A percentile compares a stretch with the other conserved stretches of the same genome.
Evolutionary conservation across 495 filamentous ascomycete species (phyloP).

Genomic region (Xylaria castorea): DNA sequence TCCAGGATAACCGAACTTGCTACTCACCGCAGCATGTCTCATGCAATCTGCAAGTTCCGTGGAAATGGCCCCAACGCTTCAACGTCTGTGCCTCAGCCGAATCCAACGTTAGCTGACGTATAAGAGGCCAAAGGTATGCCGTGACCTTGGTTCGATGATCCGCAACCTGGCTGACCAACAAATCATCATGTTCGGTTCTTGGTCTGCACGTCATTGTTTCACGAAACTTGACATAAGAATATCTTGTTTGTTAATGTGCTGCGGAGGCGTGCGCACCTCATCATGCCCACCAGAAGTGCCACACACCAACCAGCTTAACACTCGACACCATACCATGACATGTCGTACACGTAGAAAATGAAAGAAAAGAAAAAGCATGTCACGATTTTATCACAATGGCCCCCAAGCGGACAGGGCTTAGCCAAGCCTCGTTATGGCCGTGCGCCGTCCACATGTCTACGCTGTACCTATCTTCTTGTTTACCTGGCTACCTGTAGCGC

Average conservation of each 20-base stretch:
- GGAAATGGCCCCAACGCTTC: not conserved
- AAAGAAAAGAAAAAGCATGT: not conserved
- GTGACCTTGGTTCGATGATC: not conserved
- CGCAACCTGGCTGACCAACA: slow-evolving; percentile 7
- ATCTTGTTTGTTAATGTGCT: not conserved
- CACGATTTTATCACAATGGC: not conserved
- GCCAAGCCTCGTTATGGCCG: slow-evolving; percentile 24
- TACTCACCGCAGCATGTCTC: not conserved
- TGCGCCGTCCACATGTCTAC: slow-evolving; percentile 18
- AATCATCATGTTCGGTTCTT: not conserved
- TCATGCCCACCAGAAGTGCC: not conserved
- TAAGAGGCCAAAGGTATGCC: slow-evolving; percentile 15
- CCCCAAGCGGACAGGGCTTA: slow-evolving; percentile 11
- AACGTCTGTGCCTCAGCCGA: slow-evolving; percentile 9
- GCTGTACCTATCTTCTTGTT: not conserved
- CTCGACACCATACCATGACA: not conserved
- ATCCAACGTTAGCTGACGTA: slow-evolving; percentile 11
- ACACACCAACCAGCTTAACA: not conserved
- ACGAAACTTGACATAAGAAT: slow-evolving; percentile 7
- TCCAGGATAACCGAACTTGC: not conserved
- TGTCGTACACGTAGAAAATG: not conserved
- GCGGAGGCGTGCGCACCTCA: slow-evolving; percentile 6
- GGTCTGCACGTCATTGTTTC: slow-evolving; percentile 9
- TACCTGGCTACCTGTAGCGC: not conserved
- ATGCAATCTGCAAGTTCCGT: slow-evolving; percentile 10